Conservation (phyloP, 2,329 filamentous ascomycete species). For the Parascedosporium putredinis region DNA sequence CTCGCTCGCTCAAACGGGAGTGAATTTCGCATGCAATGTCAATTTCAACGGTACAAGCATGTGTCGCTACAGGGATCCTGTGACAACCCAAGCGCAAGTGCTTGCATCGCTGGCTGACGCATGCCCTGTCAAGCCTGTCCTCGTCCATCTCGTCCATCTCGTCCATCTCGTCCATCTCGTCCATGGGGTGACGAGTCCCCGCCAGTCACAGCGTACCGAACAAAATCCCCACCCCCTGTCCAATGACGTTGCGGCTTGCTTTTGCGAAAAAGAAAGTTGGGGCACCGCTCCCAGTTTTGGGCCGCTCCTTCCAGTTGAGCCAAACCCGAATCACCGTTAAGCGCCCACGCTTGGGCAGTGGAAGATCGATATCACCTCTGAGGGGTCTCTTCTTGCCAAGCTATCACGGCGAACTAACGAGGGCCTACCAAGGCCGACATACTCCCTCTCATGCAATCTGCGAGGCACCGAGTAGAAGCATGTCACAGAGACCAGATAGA, state of each 20-base stretch:
- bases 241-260: conserved; percentile 1
- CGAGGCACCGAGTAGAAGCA: no score
- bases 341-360: conserved; percentile 6
- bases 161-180: not conserved
- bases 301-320: not conserved
- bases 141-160: no score
- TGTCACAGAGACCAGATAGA: no score
- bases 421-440: not conserved
- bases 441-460: not conserved
- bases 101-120: not conserved
- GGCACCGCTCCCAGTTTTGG: not conserved
- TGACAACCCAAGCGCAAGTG: not conserved
- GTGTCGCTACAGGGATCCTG: not conserved
- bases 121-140: no score
- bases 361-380: not conserved
- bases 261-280: no score
- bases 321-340: conserved; percentile 1
- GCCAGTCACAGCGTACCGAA: not conserved
- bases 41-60: no score
- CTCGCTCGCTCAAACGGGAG: no score
- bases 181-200: not conserved
- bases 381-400: not conserved
- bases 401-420: not conserved
- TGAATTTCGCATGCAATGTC: no score
- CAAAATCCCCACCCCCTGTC: no score